Conservation (phyloP, 805 yeast species). For the Schizosaccharomyces osmophilus region DNA sequence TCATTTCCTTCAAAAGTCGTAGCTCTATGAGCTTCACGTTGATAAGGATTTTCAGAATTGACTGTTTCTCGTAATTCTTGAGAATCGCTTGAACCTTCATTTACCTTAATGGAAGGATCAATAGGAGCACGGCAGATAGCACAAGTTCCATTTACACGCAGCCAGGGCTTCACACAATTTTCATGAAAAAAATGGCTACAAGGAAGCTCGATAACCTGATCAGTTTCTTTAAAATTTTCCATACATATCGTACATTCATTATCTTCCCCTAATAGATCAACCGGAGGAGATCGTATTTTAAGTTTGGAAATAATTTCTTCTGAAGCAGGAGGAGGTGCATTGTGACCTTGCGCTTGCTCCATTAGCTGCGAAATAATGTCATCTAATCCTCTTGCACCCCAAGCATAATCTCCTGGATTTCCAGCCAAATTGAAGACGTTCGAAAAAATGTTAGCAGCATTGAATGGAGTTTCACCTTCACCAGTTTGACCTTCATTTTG, state of each 20-base stretch:
- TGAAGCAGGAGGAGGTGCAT: constrained; percentile 8
- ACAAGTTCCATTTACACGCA: constrained; percentile 1
- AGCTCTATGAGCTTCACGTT: too few species aligned
- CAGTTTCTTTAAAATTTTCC: not conserved
- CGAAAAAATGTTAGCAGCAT: not conserved
- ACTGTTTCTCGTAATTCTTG: too few species aligned
- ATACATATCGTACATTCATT: not conserved
- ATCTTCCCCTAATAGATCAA: not conserved
- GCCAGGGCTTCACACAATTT: not conserved
- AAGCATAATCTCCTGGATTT: constrained; percentile 6
- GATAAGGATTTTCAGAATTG: too few species aligned
- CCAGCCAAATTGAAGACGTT: not conserved
- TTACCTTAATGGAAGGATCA: not conserved
- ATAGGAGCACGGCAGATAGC: constrained; percentile 1
- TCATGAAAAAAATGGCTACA: constrained; percentile 2
- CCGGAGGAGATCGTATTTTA: not conserved
- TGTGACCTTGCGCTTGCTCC: constrained; percentile 6
- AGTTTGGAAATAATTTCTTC: constrained; percentile 2
- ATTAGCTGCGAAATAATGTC: constrained; percentile 8
- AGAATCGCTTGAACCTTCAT: too few species aligned
- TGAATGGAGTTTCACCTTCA: not conserved
- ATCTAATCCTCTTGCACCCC: constrained; percentile 8
- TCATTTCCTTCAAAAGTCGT: too few species aligned
- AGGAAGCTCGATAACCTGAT: not conserved
- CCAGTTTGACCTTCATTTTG: not conserved